These are phyloP conservation scores for Acanthamoeba healyi DNA, from an alignment of 208 protist genomes.

Conservation along the genomic window DNA sequence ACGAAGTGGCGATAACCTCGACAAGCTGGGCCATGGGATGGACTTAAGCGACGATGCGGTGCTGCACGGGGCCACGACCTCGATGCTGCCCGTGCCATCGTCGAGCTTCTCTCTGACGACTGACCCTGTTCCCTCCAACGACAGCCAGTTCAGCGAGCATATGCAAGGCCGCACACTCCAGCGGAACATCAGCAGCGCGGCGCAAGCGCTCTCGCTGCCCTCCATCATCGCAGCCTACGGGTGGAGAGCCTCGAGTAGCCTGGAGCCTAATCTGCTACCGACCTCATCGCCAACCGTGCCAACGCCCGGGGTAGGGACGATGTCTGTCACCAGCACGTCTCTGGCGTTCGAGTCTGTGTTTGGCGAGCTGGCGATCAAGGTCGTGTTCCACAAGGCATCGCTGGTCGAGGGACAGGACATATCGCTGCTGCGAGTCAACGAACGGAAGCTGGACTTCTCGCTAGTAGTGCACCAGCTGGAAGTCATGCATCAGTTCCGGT, in stretches of 20 bases:
- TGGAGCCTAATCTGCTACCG: neutral
- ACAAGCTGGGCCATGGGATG: too few species aligned
- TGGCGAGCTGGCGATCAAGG: slow-evolving; percentile 23
- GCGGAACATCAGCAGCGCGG: neutral
- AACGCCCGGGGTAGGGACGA: neutral
- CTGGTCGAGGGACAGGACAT: neutral
- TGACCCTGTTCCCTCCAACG: too few species aligned
- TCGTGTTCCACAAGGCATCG: neutral
- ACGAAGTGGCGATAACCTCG: neutral
- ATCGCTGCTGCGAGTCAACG: slow-evolving; percentile 4
- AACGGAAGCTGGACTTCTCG: slow-evolving; percentile 12
- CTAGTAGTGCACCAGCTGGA: slow-evolving; percentile 29
- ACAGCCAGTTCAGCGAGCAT: too few species aligned
- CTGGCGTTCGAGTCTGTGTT: neutral
- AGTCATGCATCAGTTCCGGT: neutral
- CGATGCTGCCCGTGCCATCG: too few species aligned
- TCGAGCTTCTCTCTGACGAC: too few species aligned
- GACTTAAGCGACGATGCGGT: too few species aligned
- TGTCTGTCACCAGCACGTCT: neutral
- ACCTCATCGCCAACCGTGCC: neutral
- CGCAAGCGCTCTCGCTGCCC: neutral
- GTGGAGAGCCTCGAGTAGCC: neutral
- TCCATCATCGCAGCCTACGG: neutral
- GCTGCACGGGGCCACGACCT: too few species aligned
- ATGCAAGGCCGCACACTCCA: too few species aligned